A percentile compares a stretch with the other conserved stretches of the same genome.
Conservation (phyloP, 192 early-diverging fungal species). For the Pilaira anomala region DNA sequence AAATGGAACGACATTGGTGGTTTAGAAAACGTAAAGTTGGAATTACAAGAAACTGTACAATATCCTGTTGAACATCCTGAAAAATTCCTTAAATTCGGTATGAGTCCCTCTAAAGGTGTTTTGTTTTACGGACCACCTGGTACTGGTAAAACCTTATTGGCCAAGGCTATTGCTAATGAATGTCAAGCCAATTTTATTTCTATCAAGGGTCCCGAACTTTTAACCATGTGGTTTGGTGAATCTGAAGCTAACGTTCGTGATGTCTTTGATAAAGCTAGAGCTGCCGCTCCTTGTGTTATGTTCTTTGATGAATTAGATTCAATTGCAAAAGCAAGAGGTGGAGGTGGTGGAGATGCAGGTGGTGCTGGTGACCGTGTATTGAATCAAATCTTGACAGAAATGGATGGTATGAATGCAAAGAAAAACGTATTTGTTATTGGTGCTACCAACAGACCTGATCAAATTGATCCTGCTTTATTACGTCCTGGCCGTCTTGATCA, state of each 20-base stretch:
- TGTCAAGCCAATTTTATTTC: conserved; percentile 99
- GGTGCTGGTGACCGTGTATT: conserved; percentile 97
- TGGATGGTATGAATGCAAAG: conserved; percentile 99
- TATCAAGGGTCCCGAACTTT: conserved; percentile 94
- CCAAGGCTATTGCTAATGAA: conserved; percentile 99
- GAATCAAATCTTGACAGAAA: conserved; percentile 98
- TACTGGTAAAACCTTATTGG: conserved; percentile 96
- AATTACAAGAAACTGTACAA: conserved; percentile 98
- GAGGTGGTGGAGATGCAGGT: conserved; percentile 73
- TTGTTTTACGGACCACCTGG: conserved; percentile 99
- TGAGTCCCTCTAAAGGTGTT: conserved; percentile 94
- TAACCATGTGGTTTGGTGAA: conserved; percentile 99
- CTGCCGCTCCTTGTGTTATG: conserved; percentile 98
- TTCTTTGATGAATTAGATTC: conserved; percentile 99
- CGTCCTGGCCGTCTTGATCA: conserved; percentile 99
- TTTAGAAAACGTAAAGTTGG: conserved; percentile 95
- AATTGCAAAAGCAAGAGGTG: conserved; percentile 90
- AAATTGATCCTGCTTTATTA: conserved; percentile 94
- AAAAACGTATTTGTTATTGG: conserved; percentile 98
- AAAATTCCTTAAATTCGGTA: conserved; percentile 99
- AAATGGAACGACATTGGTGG: conserved; percentile 98
- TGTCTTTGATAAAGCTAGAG: conserved; percentile 98
- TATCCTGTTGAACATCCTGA: conserved; percentile 99
- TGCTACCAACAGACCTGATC: conserved; percentile 98
- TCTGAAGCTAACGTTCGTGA: conserved; percentile 99